Evolutionary conservation across 164 flowering plant genomes (phyloP).

Genomic region (Chloranthus sessilifolius): DNA sequence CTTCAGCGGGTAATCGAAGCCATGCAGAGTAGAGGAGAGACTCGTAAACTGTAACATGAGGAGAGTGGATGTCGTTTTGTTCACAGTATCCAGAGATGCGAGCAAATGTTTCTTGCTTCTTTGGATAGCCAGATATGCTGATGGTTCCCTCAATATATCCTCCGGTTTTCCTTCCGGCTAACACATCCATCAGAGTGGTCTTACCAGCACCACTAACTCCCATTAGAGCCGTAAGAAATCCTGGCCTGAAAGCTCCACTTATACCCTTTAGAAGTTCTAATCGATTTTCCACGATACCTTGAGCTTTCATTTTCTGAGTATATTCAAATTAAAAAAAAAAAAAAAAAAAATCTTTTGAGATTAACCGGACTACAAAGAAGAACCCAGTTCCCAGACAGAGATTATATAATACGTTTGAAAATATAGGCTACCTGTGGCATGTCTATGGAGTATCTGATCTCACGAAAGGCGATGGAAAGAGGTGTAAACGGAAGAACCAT

Average conservation of each 20-base stretch:
- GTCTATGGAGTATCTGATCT: conserved; percentile 42
- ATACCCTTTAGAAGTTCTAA: conserved; percentile 40
- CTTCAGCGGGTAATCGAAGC: conserved; percentile 46
- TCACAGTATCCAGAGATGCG: conserved; percentile 53
- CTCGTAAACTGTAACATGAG: conserved; percentile 48
- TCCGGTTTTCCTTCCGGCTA: conserved; percentile 51
- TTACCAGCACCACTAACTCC: conserved; percentile 68
- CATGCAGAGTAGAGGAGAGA: conserved; percentile 53
- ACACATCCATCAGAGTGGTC: conserved; percentile 52
- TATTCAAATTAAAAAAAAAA: neutral
- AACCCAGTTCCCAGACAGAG: neutral
- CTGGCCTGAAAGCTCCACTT: conserved; percentile 53
- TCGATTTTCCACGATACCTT: conserved; percentile 29
- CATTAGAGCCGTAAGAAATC: conserved; percentile 54
- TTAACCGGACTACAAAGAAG: too few relatives aligned
- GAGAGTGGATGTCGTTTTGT: conserved; percentile 53
- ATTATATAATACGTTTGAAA: neutral
- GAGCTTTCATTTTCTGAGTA: conserved; percentile 58
- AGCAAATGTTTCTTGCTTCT: conserved; percentile 52
- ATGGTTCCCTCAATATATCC: conserved; percentile 44
- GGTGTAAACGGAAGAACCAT: conserved; percentile 62
- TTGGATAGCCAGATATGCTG: conserved; percentile 42
- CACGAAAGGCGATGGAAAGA: conserved; percentile 40
- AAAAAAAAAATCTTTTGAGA: neutral
- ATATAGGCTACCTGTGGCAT: conserved; percentile 42